Percentiles rank a stretch among this genome's conserved stretches.
phyloP scores from a whole-genome alignment of 2,329 filamentous ascomycete genomes.

The Macrophomina pseudophaseolina region DNA sequence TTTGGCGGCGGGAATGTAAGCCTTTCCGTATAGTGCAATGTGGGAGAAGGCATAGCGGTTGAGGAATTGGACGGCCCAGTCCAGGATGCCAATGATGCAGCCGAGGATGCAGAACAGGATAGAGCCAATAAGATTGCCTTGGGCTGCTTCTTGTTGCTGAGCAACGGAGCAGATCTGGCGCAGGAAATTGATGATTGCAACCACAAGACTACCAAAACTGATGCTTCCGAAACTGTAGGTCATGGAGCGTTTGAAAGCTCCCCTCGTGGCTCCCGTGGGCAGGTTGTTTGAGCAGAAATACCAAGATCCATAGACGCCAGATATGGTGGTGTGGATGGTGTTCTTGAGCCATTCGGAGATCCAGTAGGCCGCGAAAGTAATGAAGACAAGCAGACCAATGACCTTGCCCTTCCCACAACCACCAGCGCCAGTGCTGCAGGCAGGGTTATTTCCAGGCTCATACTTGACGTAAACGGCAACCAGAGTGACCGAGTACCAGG shows the following conservation, averaged over 20 bases:
- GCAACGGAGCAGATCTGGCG: slow-evolving; percentile 83
- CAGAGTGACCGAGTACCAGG: slow-evolving; percentile 85
- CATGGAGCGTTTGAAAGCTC: slow-evolving; percentile 78
- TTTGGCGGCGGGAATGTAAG: slow-evolving; percentile 85
- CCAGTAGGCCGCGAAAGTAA: slow-evolving; percentile 94
- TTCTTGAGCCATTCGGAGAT: slow-evolving; percentile 90
- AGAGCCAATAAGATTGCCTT: slow-evolving; percentile 71
- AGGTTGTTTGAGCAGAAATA: slow-evolving; percentile 78
- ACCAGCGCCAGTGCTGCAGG: slow-evolving; percentile 59
- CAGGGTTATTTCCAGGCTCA: slow-evolving; percentile 67
- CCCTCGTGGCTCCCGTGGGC: slow-evolving; percentile 78
- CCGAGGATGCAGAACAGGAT: slow-evolving; percentile 76
- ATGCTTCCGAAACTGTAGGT: slow-evolving; percentile 95
- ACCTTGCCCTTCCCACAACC: slow-evolving; percentile 77
- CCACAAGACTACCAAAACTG: slow-evolving; percentile 80
- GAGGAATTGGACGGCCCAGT: slow-evolving; percentile 87
- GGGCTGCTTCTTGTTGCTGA: slow-evolving; percentile 64
- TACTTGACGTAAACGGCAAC: slow-evolving; percentile 87
- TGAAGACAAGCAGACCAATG: slow-evolving; percentile 82
- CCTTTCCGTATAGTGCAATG: slow-evolving; percentile 89
- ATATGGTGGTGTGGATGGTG: slow-evolving; percentile 79
- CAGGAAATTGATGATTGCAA: slow-evolving; percentile 85
- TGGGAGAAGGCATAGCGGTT: slow-evolving; percentile 94
- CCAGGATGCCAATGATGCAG: slow-evolving; percentile 76
- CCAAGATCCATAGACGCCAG: slow-evolving; percentile 88